Base-by-base conservation (phyloP, 352 stramenopile species). In the Phytophthora parvispora region DNA sequence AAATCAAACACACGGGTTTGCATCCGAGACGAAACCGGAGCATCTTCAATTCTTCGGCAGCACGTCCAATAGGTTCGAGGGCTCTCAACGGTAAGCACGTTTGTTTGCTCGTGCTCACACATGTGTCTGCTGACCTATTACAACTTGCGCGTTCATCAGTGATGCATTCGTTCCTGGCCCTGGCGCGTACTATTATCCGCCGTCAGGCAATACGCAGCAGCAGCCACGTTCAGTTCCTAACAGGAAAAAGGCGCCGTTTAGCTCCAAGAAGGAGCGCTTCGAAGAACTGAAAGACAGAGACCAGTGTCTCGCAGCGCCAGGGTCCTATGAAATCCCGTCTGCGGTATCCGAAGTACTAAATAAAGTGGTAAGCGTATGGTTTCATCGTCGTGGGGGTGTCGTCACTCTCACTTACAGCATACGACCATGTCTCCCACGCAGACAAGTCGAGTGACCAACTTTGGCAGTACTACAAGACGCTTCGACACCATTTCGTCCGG, bases 21-120 rank as follows among this genome's bases (percentile, higher is more conserved):
- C 64, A 1, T 59, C 51, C 0, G 77, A 76, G 12, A 66, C 74
- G 15, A 93, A 92, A 45, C 86, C 87, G 0, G 85, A 93, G 28
- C 83, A 92, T 38, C 64, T 95, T 20, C 87, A 95, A 63, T 95
- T 93, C 62, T 95, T 95, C 54, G 87, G 87, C 4, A 93, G 87
- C 43, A 95, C 87, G 1, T 82, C 69, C n/a, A 83, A 74, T 9
- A 85, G 87, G 0, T 95, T 95, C 31, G 77, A 87, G n/a, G 29
- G 60, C 18, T 63, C 53, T 0, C 76, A 79, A 51, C 80, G 78
- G 75, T 85, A 65, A 24, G 55, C 47, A 8, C 2, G 12, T 34
- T 55, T 20, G 8, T 7, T 31, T 50, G n/a, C n/a, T n/a, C n/a
- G n/a, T n/a, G n/a, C n/a, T n/a, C n/a, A n/a, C n/a, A n/a, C n/a